Conservation (phyloP, 345 rosid species). For the Geranium brycei region DNA sequence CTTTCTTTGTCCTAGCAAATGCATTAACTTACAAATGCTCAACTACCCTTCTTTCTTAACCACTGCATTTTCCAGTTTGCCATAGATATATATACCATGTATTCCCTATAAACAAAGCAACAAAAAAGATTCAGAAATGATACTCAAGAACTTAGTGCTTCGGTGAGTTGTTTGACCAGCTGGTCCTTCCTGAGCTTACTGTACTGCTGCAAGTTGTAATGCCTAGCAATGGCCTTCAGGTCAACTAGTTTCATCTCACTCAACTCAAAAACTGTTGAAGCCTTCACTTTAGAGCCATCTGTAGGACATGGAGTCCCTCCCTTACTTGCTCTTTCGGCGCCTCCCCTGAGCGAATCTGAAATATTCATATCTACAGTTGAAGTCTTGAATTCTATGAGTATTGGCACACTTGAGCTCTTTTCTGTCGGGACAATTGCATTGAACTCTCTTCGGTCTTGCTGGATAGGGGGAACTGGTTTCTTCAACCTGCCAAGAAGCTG, state of each 20-base stretch:
- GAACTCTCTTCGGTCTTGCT: slow-evolving; percentile 16
- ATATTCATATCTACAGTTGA: slow-evolving; percentile 12
- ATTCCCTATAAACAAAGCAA: slow-evolving; percentile 5
- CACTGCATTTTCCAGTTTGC: not conserved
- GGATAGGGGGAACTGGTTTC: slow-evolving; percentile 10
- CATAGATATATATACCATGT: not conserved
- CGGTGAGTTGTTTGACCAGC: slow-evolving; percentile 30
- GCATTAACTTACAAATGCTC: not conserved
- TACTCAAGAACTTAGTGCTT: slow-evolving; percentile 8
- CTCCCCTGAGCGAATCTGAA: slow-evolving; percentile 12
- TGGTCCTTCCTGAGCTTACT: slow-evolving; percentile 31
- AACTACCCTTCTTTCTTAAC: not conserved
- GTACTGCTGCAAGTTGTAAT: slow-evolving; percentile 28
- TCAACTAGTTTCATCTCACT: slow-evolving; percentile 31
- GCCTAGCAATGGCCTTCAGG: slow-evolving; percentile 42
- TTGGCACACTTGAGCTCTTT: slow-evolving; percentile 18
- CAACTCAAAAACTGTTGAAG: slow-evolving; percentile 19
- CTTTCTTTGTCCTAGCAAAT: not conserved
- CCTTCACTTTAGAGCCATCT: not conserved
- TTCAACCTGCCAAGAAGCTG: slow-evolving; percentile 13
- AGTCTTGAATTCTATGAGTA: slow-evolving; percentile 11
- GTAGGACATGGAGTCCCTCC: not conserved
- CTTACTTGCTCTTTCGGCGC: not conserved
- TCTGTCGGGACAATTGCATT: slow-evolving; percentile 6
- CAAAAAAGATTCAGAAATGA: not conserved